A percentile compares a stretch with the other conserved stretches of the same genome.
Conservation (phyloP, 768 basidiomycete genomes). For the Hygrophoropsis aurantiaca region DNA sequence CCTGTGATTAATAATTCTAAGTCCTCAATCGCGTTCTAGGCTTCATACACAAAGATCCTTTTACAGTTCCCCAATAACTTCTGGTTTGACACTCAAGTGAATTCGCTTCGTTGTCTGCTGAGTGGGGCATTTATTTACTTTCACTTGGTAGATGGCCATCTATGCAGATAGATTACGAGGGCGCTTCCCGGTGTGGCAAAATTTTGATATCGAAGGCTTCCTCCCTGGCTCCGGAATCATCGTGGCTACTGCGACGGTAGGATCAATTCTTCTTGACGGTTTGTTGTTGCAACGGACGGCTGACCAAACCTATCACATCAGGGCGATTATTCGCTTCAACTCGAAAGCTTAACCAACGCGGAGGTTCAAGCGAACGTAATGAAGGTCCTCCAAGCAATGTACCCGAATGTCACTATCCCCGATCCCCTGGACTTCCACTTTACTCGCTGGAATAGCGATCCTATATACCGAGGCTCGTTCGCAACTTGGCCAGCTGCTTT, state of each 20-base stretch:
- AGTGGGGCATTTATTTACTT: neutral
- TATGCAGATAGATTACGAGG: constrained; percentile 61
- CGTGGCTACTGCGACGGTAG: constrained; percentile 26
- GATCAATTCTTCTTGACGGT: neutral
- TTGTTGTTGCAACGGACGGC: neutral
- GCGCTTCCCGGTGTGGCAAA: constrained; percentile 68
- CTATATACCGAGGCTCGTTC: constrained; percentile 47
- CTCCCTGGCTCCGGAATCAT: constrained; percentile 58
- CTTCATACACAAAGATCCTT: constrained; percentile 69
- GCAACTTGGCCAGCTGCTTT: constrained; percentile 72
- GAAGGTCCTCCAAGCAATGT: constrained; percentile 57
- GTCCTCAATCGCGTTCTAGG: constrained; percentile 24
- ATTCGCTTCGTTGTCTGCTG: neutral
- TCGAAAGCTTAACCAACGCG: constrained; percentile 49
- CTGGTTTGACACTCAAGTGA: constrained; percentile 51
- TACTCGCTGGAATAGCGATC: constrained; percentile 53
- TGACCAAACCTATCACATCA: constrained; percentile 18
- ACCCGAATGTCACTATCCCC: constrained; percentile 51
- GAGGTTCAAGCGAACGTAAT: constrained; percentile 55
- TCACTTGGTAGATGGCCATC: constrained; percentile 35
- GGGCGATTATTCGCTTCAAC: constrained; percentile 62
- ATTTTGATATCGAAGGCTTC: constrained; percentile 55
- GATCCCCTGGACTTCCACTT: constrained; percentile 56
- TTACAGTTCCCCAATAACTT: constrained; percentile 61
- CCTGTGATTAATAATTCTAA: neutral